Evolutionary conservation across 2,329 filamentous ascomycete genomes (phyloP), one percentile per base, ranked within the genome.

Genomic region (Verticillium klebahnii): DNA sequence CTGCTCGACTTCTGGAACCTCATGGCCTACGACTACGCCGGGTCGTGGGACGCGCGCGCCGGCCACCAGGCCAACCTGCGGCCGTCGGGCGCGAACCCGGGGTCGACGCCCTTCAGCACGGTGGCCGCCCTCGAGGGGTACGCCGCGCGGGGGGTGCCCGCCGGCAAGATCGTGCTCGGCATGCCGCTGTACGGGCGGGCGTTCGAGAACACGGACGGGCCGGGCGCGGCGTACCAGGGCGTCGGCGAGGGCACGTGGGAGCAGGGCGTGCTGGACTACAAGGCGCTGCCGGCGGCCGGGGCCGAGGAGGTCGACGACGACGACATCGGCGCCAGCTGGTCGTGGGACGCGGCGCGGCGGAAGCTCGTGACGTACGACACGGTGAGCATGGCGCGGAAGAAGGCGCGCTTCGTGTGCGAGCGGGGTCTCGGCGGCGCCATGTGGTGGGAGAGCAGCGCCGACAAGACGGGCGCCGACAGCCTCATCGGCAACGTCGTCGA

Each of bases 381-480:
- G 1, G 83, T 87, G 1, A 76, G 80, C 3, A 85, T 93, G 73
- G 89, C 87, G 3, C 79, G 80, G 66, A 72, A 77, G 66, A 98
- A 97, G 80, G 87, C 88, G 1, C 77, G 84, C 12, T 97, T 87
- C 72, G 85, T 97, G 70, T 84, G 81, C 70, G 73, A 84, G 23
- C 78, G 82, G 55, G 80, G 85, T 0, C 82, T 97, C 0, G 93
- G 93, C 1, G 94, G 94, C 19, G 92, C 85, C n/a, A 97, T 98
- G 93, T 98, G 92, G 92, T 97, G 93, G 93, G 93, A 97, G 78
- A 91, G 87, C 69, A 94, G 89, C 69, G 88, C 85, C 1, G 94
- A 97, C 73, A 88, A 87, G 71, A 71, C 75, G 2, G 87, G 86
- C 0, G 78, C 81, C 0, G 75, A 82, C 60, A 94, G 91, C 68